Evolutionary conservation across 768 basidiomycete species (phyloP), one percentile per base, ranked within the genome.

Genomic region (Chlorophyllum brunneum): DNA sequence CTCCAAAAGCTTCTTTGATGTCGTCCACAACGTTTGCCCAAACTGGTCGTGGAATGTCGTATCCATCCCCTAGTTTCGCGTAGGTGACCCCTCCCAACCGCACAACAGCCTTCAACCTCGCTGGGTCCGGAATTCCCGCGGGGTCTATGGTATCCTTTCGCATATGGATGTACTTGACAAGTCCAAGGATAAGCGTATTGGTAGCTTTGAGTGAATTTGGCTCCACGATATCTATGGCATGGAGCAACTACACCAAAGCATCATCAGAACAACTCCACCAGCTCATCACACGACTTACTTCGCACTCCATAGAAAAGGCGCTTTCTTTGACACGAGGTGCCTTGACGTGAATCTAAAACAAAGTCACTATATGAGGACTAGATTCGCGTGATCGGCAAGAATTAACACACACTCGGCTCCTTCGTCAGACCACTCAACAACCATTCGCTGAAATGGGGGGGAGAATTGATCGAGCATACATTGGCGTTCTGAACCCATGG

Each of bases 231-330:
- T 71, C 70, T 42, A 74, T 57, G 13, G 66, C 61, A 60, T 73
- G 68, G 34, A 77, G 55, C 40, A 81, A 70, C 78, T 80, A 47
- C 44, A 3, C 18, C 31, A 27, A 8, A 29, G 15, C 5, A 13
- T 29, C 24, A 18, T 26, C 26, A n/a, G n/a, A n/a, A n/a, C n/a
- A n/a, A n/a, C n/a, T n/a, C n/a, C n/a, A n/a, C n/a, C n/a, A n/a
- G n/a, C 7, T 2, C 11, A 4, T 27, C 24, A n/a, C 8, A 40
- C 20, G 9, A 48, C 61, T 11, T 54, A 71, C 74, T 61, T 75
- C 81, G 67, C 82, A 84, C 67, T 85, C 85, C 63, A 85, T 73
- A 20, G 76, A 74, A 57, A 83, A 81, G 0, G 80, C 83, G 56
- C 83, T 82, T 61, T 85, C 84, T 59, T 73, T 77, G 16, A 85